Evolutionary conservation across 2,329 filamentous ascomycete species (phyloP).

Genomic region (Aurifilum marmelostoma): DNA sequence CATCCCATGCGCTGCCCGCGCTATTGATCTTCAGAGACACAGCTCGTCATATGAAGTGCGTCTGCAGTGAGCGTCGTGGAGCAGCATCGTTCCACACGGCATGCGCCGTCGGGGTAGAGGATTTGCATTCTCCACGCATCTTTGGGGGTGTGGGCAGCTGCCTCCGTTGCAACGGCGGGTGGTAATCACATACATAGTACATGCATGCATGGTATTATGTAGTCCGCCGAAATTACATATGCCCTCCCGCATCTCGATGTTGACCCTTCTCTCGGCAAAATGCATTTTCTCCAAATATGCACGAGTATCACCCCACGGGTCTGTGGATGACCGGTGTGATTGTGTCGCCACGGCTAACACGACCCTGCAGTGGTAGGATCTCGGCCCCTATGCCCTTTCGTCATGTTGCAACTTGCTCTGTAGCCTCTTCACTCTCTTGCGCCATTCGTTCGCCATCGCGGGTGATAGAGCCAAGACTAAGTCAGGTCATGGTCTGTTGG

Average conservation of each 20-base stretch:
- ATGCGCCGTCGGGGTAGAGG: neutral
- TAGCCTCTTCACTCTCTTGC: conserved; percentile 34
- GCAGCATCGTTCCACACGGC: neutral
- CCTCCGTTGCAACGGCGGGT: neutral
- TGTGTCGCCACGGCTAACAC: neutral
- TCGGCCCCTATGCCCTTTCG: neutral
- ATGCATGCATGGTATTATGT: neutral
- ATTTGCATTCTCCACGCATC: neutral
- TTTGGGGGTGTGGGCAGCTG: neutral
- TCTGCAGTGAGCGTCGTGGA: conserved; percentile 6
- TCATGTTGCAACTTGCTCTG: neutral
- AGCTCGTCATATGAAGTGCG: conserved; percentile 8
- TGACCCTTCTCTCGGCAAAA: conserved; percentile 8
- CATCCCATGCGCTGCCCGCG: conserved; percentile 1
- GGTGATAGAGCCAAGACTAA: neutral
- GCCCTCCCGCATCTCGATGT: conserved; percentile 17
- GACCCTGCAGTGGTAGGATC: neutral
- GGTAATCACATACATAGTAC: neutral
- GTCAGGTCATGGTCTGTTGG: conserved; percentile 4
- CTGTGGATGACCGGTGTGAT: neutral
- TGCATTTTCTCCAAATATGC: neutral
- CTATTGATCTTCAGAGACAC: conserved; percentile 3
- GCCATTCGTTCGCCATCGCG: neutral
- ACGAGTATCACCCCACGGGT: neutral
- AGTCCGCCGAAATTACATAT: conserved; percentile 15